Percentiles rank a stretch among this genome's conserved stretches.
These are phyloP conservation scores for Emmonsiellopsis sp. DNA, from an alignment of 2,329 filamentous ascomycete species.

Conservation along the genomic window DNA sequence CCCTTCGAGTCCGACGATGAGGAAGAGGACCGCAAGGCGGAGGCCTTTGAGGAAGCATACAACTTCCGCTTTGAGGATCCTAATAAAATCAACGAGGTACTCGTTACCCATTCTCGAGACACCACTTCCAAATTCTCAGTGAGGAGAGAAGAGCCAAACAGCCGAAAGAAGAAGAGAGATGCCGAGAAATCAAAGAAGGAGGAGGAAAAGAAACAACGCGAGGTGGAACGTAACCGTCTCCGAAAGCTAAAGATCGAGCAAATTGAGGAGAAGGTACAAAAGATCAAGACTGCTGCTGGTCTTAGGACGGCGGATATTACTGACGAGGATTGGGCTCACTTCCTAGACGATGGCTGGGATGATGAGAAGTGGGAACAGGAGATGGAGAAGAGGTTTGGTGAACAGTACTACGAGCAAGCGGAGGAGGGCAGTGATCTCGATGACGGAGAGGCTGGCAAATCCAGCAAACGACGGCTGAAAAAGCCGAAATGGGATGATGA, in stretches of 20 bases:
- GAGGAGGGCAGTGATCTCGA: conserved; percentile 40
- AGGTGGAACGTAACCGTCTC: conserved; percentile 72
- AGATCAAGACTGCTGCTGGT: conserved; percentile 84
- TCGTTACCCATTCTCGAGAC: conserved; percentile 84
- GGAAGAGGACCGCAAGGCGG: conserved; percentile 63
- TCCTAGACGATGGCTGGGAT: conserved; percentile 83
- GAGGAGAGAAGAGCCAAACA: conserved; percentile 68
- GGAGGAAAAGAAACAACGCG: conserved; percentile 63
- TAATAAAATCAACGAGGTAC: conserved; percentile 71
- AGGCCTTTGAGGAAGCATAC: conserved; percentile 85
- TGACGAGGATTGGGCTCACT: conserved; percentile 72
- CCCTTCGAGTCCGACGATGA: conserved; percentile 89
- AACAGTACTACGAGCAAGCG: conserved; percentile 74
- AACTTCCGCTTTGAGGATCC: conserved; percentile 96
- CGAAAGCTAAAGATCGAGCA: conserved; percentile 86
- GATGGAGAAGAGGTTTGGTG: conserved; percentile 81
- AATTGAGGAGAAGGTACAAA: conserved; percentile 72
- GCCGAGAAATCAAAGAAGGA: conserved; percentile 68
- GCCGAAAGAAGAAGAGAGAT: conserved; percentile 69
- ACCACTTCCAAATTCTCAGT: conserved; percentile 73
- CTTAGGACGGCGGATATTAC: conserved; percentile 56
- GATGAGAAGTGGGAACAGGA: conserved; percentile 82
- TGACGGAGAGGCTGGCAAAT: conserved; percentile 19
- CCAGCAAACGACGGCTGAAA: conserved; percentile 57
- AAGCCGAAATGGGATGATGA: conserved; percentile 95